Evolutionary conservation across 2,329 filamentous ascomycete species (phyloP).

Genomic region (Verticillium klebahnii): DNA sequence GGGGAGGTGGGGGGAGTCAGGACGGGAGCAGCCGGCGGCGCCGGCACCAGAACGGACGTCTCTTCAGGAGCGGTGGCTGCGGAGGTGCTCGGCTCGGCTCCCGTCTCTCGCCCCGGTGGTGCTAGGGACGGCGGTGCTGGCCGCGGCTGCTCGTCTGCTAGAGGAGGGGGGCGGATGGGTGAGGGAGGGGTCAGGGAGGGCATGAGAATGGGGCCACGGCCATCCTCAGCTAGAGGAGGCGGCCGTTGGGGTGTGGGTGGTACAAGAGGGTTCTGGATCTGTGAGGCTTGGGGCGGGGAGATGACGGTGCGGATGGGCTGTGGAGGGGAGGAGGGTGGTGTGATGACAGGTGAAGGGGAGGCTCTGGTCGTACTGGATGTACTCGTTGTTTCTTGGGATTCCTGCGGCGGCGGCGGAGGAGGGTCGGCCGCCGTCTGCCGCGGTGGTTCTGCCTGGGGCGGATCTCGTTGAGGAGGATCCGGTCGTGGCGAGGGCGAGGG

Average conservation of each 20-base stretch:
- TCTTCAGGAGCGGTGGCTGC: background rate
- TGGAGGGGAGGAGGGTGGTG: background rate
- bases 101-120: background rate
- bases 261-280: background rate
- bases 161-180: conserved; percentile 5
- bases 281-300: conserved; percentile 1
- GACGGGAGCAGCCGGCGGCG: background rate
- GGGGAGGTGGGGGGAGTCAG: background rate
- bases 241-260: background rate
- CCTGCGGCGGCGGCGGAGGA: background rate
- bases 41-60: background rate
- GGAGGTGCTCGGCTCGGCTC: background rate
- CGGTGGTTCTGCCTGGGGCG: conserved; percentile 2
- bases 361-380: conserved; percentile 1
- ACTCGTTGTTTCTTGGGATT: background rate
- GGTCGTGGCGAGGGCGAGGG: background rate
- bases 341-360: conserved; percentile 5
- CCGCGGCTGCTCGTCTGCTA: background rate
- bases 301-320: conserved; percentile 1
- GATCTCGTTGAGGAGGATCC: conserved; percentile 2
- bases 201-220: background rate
- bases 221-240: background rate
- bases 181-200: conserved; percentile 2
- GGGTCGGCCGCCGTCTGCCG: background rate
- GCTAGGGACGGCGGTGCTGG: conserved; percentile 2